phyloP scores from a whole-genome alignment of 148 eudicot genomes.

The Amaranthus hypochondriacus region DNA sequence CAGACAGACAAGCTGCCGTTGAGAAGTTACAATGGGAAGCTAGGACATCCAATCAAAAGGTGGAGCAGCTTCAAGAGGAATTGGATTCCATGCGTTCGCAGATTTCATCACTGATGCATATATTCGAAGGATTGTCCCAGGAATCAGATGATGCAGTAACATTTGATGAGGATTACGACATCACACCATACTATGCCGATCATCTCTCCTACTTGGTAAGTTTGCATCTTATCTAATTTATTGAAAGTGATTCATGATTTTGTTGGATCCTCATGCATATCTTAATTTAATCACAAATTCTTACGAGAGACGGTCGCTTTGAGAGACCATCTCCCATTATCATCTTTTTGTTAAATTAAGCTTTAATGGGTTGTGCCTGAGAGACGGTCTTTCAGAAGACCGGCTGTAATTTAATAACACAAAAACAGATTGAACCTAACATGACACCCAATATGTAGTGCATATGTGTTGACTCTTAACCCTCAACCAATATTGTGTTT shows the following conservation, averaged over 20 bases:
- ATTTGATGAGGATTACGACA: conserved; percentile 54
- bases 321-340: too few relatives aligned
- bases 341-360: too few relatives aligned
- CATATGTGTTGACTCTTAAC: too few relatives aligned
- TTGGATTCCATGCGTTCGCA: conserved; percentile 52
- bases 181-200: conserved; percentile 36
- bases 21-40: conserved; percentile 93
- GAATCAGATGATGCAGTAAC: conserved; percentile 18
- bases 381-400: too few relatives aligned
- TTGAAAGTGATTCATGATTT: background rate
- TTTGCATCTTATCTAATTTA: background rate
- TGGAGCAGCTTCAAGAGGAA: conserved; percentile 69
- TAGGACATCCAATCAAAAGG: conserved; percentile 64
- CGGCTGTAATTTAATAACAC: too few relatives aligned
- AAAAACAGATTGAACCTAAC: too few relatives aligned
- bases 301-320: too few relatives aligned
- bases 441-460: too few relatives aligned
- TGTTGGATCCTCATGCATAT: background rate
- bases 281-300: too few relatives aligned
- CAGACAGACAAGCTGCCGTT: conserved; percentile 88
- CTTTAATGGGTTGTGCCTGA: too few relatives aligned
- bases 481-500: background rate
- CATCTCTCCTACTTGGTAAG: conserved; percentile 55
- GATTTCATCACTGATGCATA: conserved; percentile 49
- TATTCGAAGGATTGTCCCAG: conserved; percentile 66